Evolutionary conservation across 2,329 filamentous ascomycete species (phyloP).

Genomic region (Clonostachys chloroleuca): DNA sequence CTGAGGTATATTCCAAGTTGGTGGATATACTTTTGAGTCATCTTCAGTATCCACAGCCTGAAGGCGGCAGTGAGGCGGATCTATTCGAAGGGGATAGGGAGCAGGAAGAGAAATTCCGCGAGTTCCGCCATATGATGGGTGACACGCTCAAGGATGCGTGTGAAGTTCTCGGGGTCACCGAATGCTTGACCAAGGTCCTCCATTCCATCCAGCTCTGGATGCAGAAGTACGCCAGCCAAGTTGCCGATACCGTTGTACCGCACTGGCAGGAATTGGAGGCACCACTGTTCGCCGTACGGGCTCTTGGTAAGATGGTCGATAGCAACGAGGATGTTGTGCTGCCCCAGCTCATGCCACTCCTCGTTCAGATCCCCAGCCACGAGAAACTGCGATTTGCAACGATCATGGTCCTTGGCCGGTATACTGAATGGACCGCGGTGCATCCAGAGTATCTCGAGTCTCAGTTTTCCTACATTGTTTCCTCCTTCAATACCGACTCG

Average conservation of each 20-base stretch:
- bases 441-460: conserved; percentile 89
- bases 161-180: conserved; percentile 89
- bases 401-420: conserved; percentile 94
- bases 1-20: conserved; percentile 81
- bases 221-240: conserved; percentile 72
- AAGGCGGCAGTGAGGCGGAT: conserved; percentile 70
- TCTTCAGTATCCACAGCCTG: conserved; percentile 78
- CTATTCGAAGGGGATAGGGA: conserved; percentile 95
- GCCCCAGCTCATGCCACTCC: conserved; percentile 85
- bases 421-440: conserved; percentile 95
- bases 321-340: conserved; percentile 83
- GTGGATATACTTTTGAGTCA: conserved; percentile 92
- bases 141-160: conserved; percentile 97
- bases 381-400: conserved; percentile 98
- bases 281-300: conserved; percentile 89
- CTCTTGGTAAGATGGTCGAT: conserved; percentile 94
- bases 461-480: conserved; percentile 94
- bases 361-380: conserved; percentile 91
- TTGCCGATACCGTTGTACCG: conserved; percentile 70
- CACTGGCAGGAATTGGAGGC: conserved; percentile 97
- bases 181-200: conserved; percentile 87
- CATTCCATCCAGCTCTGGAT: conserved; percentile 86
- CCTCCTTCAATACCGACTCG: conserved; percentile 82
- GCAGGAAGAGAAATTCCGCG: conserved; percentile 92
- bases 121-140: conserved; percentile 95